phyloP scores from a whole-genome alignment of 2,329 filamentous ascomycete genomes.

The Zymoseptoria pseudotritici region DNA sequence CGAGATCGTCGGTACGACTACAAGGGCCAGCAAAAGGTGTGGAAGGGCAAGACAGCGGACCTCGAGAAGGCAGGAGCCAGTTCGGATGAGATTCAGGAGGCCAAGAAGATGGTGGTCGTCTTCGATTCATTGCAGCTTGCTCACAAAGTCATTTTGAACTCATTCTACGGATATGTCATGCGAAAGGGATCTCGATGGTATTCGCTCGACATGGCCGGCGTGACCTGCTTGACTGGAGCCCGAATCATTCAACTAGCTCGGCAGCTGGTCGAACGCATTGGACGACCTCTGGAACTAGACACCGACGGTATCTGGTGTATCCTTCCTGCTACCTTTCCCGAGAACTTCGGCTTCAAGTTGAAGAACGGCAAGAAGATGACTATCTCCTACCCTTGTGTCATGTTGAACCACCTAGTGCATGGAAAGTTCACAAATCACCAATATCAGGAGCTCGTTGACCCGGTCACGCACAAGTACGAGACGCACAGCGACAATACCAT shows the following conservation, averaged over 20 bases:
- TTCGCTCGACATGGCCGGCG: conserved; percentile 98
- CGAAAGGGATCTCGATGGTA: conserved; percentile 98
- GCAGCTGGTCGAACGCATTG: conserved; percentile 86
- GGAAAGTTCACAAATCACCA: conserved; percentile 94
- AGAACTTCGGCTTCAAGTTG: conserved; percentile 90
- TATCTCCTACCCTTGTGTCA: conserved; percentile 98
- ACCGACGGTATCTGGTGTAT: conserved; percentile 99
- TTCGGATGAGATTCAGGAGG: conserved; percentile 72
- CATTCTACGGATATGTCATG: conserved; percentile 99
- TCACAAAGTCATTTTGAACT: conserved; percentile 98
- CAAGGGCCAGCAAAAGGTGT: conserved; percentile 95
- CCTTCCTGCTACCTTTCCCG: conserved; percentile 88
- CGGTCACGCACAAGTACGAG: conserved; percentile 77
- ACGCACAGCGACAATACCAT: conserved; percentile 98
- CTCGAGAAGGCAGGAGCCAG: conserved; percentile 76
- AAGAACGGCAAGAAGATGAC: conserved; percentile 92
- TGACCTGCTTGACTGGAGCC: conserved; percentile 92
- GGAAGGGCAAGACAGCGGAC: conserved; percentile 91
- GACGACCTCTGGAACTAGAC: conserved; percentile 85
- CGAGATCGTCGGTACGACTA: conserved; percentile 97
- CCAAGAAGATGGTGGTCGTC: conserved; percentile 97
- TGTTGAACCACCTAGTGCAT: conserved; percentile 97
- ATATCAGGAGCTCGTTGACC: conserved; percentile 82
- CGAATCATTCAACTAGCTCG: conserved; percentile 95
- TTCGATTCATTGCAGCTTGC: conserved; percentile 94